Evolutionary conservation across 495 filamentous ascomycete genomes (phyloP).

Genomic region (Talaromyces adpressus): DNA sequence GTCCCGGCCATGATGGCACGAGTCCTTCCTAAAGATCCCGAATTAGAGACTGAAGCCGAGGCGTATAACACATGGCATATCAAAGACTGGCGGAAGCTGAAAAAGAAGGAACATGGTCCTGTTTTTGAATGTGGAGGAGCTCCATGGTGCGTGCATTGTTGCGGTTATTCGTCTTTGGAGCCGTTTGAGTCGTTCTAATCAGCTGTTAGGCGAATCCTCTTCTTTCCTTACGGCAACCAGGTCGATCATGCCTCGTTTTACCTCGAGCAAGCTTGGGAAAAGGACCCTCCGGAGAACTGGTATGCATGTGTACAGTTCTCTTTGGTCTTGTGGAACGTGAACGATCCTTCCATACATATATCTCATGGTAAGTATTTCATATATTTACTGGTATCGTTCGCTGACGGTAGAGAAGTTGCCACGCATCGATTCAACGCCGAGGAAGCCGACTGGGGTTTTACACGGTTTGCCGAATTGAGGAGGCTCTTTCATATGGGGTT

Average conservation of each 20-base stretch:
- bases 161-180: neutral
- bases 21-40: slow-evolving; percentile 63
- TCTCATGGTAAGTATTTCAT: slow-evolving; percentile 48
- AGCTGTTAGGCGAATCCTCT: slow-evolving; percentile 70
- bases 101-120: slow-evolving; percentile 78
- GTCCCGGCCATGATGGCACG: slow-evolving; percentile 78
- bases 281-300: slow-evolving; percentile 75
- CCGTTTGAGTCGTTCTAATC: slow-evolving; percentile 11
- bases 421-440: slow-evolving; percentile 92
- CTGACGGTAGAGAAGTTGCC: slow-evolving; percentile 33
- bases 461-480: slow-evolving; percentile 78
- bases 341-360: slow-evolving; percentile 71
- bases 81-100: slow-evolving; percentile 65
- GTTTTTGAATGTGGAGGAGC: slow-evolving; percentile 77
- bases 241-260: slow-evolving; percentile 91
- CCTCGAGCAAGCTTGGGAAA: slow-evolving; percentile 83
- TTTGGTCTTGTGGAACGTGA: slow-evolving; percentile 87
- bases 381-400: neutral
- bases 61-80: slow-evolving; percentile 77
- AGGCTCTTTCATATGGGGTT: slow-evolving; percentile 69
- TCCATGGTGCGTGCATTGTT: slow-evolving; percentile 62
- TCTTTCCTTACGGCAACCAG: slow-evolving; percentile 93
- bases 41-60: slow-evolving; percentile 67
- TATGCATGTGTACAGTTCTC: slow-evolving; percentile 95
- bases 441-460: slow-evolving; percentile 99